These are phyloP conservation scores for Magnusiomyces clavatus DNA, from an alignment of 1,139 yeast species.

Conservation along the genomic window DNA sequence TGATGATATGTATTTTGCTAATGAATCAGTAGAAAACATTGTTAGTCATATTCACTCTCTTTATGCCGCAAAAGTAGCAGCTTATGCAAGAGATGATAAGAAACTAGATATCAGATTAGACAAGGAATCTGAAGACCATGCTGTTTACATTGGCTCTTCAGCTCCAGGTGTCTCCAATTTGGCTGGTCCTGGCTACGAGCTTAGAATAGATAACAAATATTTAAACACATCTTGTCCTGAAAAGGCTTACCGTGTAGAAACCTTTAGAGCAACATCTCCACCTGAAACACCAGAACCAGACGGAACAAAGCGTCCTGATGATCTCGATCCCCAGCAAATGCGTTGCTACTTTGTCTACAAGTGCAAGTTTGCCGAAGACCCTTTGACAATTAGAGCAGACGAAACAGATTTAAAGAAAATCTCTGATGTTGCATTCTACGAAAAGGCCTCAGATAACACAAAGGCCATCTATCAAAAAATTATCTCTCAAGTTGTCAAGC, in stretches of 20 bases:
- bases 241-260: slow-evolving; percentile 65
- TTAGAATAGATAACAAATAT: slow-evolving; percentile 72
- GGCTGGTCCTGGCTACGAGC: slow-evolving; percentile 36
- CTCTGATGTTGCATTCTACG: slow-evolving; percentile 73
- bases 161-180: slow-evolving; percentile 35
- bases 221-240: slow-evolving; percentile 50
- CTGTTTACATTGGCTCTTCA: slow-evolving; percentile 80
- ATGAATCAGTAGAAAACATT: slow-evolving; percentile 72
- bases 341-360: slow-evolving; percentile 84
- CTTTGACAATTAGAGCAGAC: slow-evolving; percentile 25
- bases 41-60: slow-evolving; percentile 78
- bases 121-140: slow-evolving; percentile 76
- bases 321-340: slow-evolving; percentile 60
- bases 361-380: slow-evolving; percentile 47
- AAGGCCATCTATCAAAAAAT: slow-evolving; percentile 68
- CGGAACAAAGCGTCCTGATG: slow-evolving; percentile 49
- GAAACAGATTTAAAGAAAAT: slow-evolving; percentile 54
- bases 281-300: slow-evolving; percentile 44
- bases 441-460: slow-evolving; percentile 74
- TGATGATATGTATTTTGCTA: slow-evolving; percentile 83
- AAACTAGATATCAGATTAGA: slow-evolving; percentile 62
- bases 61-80: slow-evolving; percentile 89
- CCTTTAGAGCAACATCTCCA: slow-evolving; percentile 64
- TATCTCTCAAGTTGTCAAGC: slow-evolving; percentile 57
- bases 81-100: slow-evolving; percentile 54